phyloP scores from a whole-genome alignment of 2,329 filamentous ascomycete species.

The Lasiodiplodia citricola region DNA sequence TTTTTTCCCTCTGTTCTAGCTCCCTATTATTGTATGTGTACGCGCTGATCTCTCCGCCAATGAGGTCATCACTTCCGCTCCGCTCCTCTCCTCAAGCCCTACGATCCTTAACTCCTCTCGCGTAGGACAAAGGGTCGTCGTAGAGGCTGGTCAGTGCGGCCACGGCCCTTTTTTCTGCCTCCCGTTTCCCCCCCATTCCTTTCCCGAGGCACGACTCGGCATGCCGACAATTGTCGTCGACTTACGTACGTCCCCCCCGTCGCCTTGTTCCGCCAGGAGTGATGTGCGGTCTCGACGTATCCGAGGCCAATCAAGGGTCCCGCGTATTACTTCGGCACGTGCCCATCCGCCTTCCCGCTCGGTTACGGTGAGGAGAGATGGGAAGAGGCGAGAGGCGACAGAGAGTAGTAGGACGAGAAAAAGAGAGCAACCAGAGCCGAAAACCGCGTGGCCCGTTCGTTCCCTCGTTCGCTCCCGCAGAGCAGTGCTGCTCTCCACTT shows the following conservation, averaged over 20 bases:
- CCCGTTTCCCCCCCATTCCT: background rate
- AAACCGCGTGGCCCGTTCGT: background rate
- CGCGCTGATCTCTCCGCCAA: background rate
- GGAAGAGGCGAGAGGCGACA: background rate
- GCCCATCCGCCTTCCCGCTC: background rate
- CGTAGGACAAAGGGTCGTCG: slow-evolving; percentile 5
- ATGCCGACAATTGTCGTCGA: background rate
- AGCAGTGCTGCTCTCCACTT: too few species aligned
- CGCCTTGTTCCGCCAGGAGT: background rate
- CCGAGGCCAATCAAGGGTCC: background rate
- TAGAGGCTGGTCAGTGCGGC: background rate
- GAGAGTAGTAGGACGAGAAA: background rate
- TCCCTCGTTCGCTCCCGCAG: too few species aligned
- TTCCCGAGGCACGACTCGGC: background rate
- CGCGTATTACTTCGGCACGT: background rate
- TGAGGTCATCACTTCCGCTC: background rate
- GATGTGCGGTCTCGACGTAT: background rate
- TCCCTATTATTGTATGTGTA: background rate
- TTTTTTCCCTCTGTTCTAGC: background rate
- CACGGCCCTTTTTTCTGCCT: background rate
- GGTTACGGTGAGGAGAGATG: background rate
- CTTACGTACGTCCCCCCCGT: background rate
- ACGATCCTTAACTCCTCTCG: too few species aligned
- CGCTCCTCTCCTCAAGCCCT: background rate
- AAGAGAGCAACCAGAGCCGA: background rate